These are phyloP conservation scores for Colletotrichum orbiculare DNA, from an alignment of 2,329 filamentous ascomycete genomes.

Conservation along the genomic window DNA sequence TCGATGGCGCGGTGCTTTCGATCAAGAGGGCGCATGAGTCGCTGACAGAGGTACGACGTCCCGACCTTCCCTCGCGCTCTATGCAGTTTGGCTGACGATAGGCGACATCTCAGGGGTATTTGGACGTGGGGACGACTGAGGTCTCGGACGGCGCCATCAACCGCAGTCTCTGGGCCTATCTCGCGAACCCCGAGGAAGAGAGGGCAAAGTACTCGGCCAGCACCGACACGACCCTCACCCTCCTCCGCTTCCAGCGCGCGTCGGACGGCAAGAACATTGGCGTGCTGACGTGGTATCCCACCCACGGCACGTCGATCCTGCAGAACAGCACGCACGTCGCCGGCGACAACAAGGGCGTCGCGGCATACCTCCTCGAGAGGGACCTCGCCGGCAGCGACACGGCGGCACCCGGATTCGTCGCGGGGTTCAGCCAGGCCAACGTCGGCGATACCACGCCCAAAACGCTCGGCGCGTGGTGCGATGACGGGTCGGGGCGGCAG, in stretches of 20 bases:
- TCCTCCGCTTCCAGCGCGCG: slow-evolving; percentile 80
- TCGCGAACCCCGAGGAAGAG: slow-evolving; percentile 84
- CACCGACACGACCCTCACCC: slow-evolving; percentile 72
- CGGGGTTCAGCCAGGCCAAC: slow-evolving; percentile 91
- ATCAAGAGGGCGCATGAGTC: slow-evolving; percentile 83
- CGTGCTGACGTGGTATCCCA: slow-evolving; percentile 89
- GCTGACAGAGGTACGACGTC: slow-evolving; percentile 59
- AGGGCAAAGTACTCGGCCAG: slow-evolving; percentile 72
- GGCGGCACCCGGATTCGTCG: slow-evolving; percentile 78
- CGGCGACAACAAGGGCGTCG: slow-evolving; percentile 97
- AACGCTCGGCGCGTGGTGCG: slow-evolving; percentile 87
- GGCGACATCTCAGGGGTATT: slow-evolving; percentile 62
- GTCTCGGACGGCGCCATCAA: slow-evolving; percentile 86
- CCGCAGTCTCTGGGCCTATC: slow-evolving; percentile 87
- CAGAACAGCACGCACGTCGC: slow-evolving; percentile 92
- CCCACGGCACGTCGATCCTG: slow-evolving; percentile 90
- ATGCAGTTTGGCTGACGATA: no score
- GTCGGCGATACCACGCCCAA: slow-evolving; percentile 94
- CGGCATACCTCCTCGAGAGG: slow-evolving; percentile 85
- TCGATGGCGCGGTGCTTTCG: slow-evolving; percentile 84
- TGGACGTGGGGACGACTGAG: slow-evolving; percentile 76
- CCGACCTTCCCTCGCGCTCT: neutral
- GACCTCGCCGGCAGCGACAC: slow-evolving; percentile 65
- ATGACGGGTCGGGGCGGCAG: slow-evolving; percentile 79
- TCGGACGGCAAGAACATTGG: slow-evolving; percentile 82